These are phyloP conservation scores for Trichoderma harzianum DNA, from an alignment of 2,329 filamentous ascomycete species.

Conservation along the genomic window DNA sequence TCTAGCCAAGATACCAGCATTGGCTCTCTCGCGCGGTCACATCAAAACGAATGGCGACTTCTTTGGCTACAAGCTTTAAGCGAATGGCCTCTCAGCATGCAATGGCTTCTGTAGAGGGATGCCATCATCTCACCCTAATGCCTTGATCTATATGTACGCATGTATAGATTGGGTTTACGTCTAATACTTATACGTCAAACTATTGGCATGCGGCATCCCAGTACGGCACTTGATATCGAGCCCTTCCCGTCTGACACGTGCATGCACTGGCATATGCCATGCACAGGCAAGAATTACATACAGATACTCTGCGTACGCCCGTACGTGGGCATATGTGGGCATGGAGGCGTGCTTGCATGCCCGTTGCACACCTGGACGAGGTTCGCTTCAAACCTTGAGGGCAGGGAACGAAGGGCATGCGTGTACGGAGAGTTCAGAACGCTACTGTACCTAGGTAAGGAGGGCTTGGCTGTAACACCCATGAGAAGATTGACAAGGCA, in stretches of 20 bases:
- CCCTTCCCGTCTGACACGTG: constrained; percentile 4
- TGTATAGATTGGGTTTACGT: neutral
- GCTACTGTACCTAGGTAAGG: neutral
- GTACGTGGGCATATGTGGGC: neutral
- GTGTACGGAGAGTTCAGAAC: neutral
- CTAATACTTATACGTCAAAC: neutral
- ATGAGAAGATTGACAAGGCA: neutral
- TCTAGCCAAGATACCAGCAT: neutral
- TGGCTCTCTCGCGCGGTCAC: neutral
- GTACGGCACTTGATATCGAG: neutral
- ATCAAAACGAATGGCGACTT: neutral
- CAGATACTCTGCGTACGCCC: neutral
- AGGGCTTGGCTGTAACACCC: neutral
- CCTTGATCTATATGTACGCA: neutral
- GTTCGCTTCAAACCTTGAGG: neutral
- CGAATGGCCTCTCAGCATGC: neutral
- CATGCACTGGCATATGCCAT: constrained; percentile 8
- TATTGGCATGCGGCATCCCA: neutral
- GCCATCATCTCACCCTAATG: neutral
- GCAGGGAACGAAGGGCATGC: neutral
- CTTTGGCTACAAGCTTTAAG: too few species aligned
- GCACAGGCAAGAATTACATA: constrained; percentile 13
- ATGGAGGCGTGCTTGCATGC: neutral
- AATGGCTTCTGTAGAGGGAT: neutral
- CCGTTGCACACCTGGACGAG: neutral